Percentiles rank a stretch among this genome's conserved stretches.
Evolutionary conservation across 176 grass and related monocot genomes (phyloP).

Genomic region (bread wheat (Triticum aestivum)): IWGSC_CS_RefSeq_v2.1 NC_057800.1:216572285-216572784

Average conservation of each 20-base stretch:
- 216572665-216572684: constrained; percentile 7
- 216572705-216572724: constrained; percentile 4
- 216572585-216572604: background rate
- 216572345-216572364: background rate
- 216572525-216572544: constrained; percentile 12
- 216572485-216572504: background rate
- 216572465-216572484: constrained; percentile 91
- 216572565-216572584: constrained; percentile 15
- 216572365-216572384: background rate
- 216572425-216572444: constrained; percentile 90
- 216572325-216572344: constrained; percentile 17
- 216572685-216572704: constrained; percentile 31
- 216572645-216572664: constrained; percentile 40
- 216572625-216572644: constrained; percentile 45
- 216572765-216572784: background rate
- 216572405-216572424: background rate
- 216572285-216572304: background rate
- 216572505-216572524: background rate
- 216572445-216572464: constrained; percentile 97
- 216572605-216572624: background rate
- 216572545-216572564: constrained; percentile 37
- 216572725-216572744: background rate
- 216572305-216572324: constrained; percentile 33
- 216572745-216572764: background rate
- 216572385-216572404: background rate